Evolutionary conservation across 1,284 basidiomycete species (phyloP).

Genomic region (Trichosporon asahii): DNA sequence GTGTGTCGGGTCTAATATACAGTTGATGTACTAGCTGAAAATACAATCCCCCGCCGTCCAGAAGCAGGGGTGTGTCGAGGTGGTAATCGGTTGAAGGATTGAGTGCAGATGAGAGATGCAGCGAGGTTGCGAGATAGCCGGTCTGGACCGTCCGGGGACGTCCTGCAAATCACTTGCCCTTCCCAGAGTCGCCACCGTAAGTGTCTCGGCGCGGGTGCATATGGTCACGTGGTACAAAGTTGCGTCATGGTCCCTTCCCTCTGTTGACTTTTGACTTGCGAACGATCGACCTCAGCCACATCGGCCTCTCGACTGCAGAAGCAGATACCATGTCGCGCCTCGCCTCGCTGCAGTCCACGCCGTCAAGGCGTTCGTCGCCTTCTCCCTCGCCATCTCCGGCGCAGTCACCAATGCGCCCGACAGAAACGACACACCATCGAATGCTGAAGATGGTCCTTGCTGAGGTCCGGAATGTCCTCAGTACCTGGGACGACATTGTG

Average conservation of each 20-base stretch:
- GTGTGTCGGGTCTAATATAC: neutral
- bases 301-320: neutral
- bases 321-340: constrained; percentile 20
- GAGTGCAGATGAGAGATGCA: neutral
- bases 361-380: constrained; percentile 54
- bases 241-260: neutral
- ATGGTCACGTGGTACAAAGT: neutral
- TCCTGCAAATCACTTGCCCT: constrained; percentile 8
- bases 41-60: neutral
- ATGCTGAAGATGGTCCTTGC: constrained; percentile 42
- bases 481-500: constrained; percentile 46
- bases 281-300: neutral
- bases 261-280: constrained; percentile 3
- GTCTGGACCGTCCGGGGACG: neutral
- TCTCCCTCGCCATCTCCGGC: constrained; percentile 47
- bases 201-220: constrained; percentile 5
- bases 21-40: neutral
- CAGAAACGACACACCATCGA: constrained; percentile 45
- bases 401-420: constrained; percentile 20
- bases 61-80: neutral
- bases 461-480: constrained; percentile 34
- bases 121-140: neutral
- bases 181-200: constrained; percentile 2
- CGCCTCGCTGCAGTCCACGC: constrained; percentile 39
- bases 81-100: neutral